Conservation (phyloP, 139 green algal species). For the Chlorella sp. region DNA sequence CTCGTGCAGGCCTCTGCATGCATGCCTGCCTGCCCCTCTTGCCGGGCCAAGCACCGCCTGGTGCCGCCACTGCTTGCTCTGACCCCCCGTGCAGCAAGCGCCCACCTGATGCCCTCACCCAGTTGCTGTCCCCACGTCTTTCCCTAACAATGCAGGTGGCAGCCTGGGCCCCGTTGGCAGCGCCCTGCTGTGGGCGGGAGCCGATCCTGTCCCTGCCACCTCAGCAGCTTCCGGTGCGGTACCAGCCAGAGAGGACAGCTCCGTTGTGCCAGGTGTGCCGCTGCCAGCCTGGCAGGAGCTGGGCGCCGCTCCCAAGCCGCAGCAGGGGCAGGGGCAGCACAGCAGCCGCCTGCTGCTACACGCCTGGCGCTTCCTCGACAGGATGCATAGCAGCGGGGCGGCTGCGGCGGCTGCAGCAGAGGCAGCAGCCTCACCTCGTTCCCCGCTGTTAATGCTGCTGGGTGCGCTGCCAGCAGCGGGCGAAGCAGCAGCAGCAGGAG, state of each 20-base stretch:
- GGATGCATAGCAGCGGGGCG: not conserved
- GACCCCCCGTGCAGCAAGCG: not conserved
- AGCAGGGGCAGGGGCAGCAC: not conserved
- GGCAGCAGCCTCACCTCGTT: not conserved
- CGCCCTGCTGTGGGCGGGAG: conserved; percentile 9
- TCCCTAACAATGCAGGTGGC: not conserved
- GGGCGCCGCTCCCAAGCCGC: not conserved
- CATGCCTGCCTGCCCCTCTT: not conserved
- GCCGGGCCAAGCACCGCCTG: too few species aligned
- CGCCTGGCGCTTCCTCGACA: conserved; percentile 15
- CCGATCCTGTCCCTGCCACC: not conserved
- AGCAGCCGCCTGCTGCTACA: not conserved
- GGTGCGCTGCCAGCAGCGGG: not conserved
- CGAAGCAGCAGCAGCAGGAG: not conserved
- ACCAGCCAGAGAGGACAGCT: not conserved
- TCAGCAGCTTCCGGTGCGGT: not conserved
- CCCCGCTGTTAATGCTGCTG: not conserved
- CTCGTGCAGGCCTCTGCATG: not conserved
- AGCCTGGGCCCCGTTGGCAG: not conserved
- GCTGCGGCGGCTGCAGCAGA: conserved; percentile 3
- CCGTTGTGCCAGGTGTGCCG: not conserved
- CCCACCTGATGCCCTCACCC: too few species aligned
- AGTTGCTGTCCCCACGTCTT: not conserved
- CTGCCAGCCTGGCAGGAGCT: not conserved
- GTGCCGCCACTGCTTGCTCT: too few species aligned